Conservation (phyloP, 164 flowering plant species). For the Cinnamomum micranthum region DNA sequence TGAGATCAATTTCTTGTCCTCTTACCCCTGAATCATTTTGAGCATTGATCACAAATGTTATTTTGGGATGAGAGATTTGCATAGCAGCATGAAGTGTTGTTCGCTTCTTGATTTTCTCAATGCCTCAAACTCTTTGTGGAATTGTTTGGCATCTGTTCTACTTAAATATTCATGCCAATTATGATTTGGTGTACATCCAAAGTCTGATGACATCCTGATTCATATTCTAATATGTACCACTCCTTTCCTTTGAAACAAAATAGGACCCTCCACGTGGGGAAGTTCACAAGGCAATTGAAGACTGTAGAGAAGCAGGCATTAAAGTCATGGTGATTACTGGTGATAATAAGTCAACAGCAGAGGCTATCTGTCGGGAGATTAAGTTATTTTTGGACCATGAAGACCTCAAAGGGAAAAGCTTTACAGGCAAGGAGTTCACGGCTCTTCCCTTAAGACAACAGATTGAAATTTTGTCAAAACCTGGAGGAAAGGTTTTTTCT, state of each 20-base stretch:
- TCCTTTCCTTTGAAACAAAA: neutral
- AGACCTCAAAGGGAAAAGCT: conserved; percentile 56
- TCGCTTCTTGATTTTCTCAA: too few species aligned
- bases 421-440: conserved; percentile 82
- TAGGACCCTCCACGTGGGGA: conserved; percentile 96
- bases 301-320: conserved; percentile 83
- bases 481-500: conserved; percentile 75
- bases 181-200: neutral
- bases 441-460: conserved; percentile 49
- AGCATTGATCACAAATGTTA: neutral
- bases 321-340: conserved; percentile 92
- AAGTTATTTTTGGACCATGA: conserved; percentile 48
- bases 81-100: neutral
- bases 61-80: neutral
- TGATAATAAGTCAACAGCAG: conserved; percentile 88
- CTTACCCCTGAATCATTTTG: neutral
- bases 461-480: conserved; percentile 48
- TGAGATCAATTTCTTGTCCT: neutral
- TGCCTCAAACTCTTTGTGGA: neutral
- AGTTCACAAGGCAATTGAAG: conserved; percentile 68
- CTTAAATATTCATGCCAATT: neutral
- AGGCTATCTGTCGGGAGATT: conserved; percentile 81
- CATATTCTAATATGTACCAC: neutral
- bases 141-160: neutral
- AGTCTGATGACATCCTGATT: too few species aligned